These are phyloP conservation scores for Blastocystis sp. DNA, from an alignment of 352 stramenopile species.

Conservation along the genomic window DNA sequence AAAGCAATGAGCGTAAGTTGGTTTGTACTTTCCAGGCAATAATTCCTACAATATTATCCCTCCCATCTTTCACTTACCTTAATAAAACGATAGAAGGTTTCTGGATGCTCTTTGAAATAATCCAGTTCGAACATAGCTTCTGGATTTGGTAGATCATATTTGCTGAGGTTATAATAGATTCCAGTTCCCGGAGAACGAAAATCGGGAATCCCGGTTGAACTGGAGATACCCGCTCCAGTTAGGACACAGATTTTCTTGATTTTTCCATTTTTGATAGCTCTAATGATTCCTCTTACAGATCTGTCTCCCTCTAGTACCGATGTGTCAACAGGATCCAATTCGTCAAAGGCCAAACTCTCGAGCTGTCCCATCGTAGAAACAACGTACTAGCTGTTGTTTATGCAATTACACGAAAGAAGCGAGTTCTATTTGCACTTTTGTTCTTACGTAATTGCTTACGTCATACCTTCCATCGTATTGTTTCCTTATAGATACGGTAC, in stretches of 20 bases:
- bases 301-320: conserved; percentile 45
- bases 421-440: no score
- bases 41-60: conserved; percentile 65
- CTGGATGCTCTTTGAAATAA: conserved; percentile 86
- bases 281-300: conserved; percentile 65
- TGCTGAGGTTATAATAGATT: conserved; percentile 74
- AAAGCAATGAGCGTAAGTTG: conserved; percentile 87
- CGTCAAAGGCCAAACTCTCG: conserved; percentile 42
- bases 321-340: neutral
- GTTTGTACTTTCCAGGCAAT: conserved; percentile 73
- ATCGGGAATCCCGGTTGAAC: conserved; percentile 91
- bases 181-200: conserved; percentile 80
- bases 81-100: conserved; percentile 89
- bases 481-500: neutral
- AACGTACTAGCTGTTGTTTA: neutral
- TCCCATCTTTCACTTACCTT: conserved; percentile 65
- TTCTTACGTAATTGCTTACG: neutral
- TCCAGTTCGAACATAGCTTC: conserved; percentile 96
- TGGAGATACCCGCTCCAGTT: conserved; percentile 82
- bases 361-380: conserved; percentile 33
- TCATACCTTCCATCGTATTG: neutral
- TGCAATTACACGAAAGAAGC: no score
- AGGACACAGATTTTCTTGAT: conserved; percentile 80
- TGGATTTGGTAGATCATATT: conserved; percentile 79
- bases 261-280: conserved; percentile 68